Evolutionary conservation across 179 eudicot species (phyloP).

Genomic region (Patellifolia procumbens): DNA sequence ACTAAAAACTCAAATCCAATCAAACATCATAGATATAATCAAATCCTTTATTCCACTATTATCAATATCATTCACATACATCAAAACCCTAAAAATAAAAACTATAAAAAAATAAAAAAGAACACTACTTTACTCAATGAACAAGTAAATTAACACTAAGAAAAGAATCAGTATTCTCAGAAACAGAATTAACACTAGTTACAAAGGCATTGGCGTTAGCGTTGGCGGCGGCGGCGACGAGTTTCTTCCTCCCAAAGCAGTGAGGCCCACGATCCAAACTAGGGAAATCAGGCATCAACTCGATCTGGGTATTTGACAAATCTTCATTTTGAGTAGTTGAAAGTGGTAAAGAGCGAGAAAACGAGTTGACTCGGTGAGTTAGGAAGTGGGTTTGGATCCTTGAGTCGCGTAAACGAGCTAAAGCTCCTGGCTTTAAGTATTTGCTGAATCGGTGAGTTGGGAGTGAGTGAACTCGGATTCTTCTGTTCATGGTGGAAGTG

Average conservation of each 20-base stretch:
- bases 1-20: background rate
- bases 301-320: constrained; percentile 18
- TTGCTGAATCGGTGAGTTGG: constrained; percentile 28
- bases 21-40: background rate
- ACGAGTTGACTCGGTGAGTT: constrained; percentile 18
- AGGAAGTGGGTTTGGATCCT: constrained; percentile 31
- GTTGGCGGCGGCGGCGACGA: constrained; percentile 32
- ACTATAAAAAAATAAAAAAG: background rate
- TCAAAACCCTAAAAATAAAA: background rate
- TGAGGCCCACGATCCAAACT: constrained; percentile 28
- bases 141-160: constrained; percentile 34
- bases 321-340: background rate
- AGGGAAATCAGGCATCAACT: constrained; percentile 32
- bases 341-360: background rate
- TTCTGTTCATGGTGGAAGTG: background rate
- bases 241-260: constrained; percentile 40
- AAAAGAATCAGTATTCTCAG: constrained; percentile 16
- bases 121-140: constrained; percentile 26
- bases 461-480: background rate
- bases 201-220: constrained; percentile 20
- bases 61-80: background rate
- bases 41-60: background rate
- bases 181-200: background rate
- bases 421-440: constrained; percentile 42
- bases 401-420: constrained; percentile 39